phyloP scores from a whole-genome alignment of 805 yeast genomes.

The Torulaspora delbrueckii region DNA sequence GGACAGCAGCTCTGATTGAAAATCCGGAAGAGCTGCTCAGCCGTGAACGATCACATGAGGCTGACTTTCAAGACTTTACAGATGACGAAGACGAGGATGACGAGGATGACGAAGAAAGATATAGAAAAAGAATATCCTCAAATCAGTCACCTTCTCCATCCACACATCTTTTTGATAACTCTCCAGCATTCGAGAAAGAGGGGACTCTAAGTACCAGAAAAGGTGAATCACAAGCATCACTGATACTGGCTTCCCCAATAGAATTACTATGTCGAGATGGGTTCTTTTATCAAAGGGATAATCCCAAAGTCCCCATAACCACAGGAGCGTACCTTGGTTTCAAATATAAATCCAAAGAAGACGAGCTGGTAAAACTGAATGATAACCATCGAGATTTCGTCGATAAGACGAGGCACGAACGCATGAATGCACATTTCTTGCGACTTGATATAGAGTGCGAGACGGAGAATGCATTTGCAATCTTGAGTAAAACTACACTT shows the following conservation, averaged over 20 bases:
- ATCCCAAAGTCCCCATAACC: slow-evolving; percentile 29
- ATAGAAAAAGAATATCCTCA: slow-evolving; percentile 14
- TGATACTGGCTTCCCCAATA: slow-evolving; percentile 28
- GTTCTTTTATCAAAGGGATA: slow-evolving; percentile 28
- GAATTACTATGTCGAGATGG: slow-evolving; percentile 33
- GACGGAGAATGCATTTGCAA: slow-evolving; percentile 26
- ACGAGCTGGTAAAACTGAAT: slow-evolving; percentile 24
- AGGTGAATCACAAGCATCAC: slow-evolving; percentile 14
- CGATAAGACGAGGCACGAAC: slow-evolving; percentile 23
- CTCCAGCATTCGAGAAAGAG: slow-evolving; percentile 1
- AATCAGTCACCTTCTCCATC: background rate
- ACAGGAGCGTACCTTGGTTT: slow-evolving; percentile 31
- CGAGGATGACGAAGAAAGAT: slow-evolving; percentile 12
- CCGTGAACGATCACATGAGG: slow-evolving; percentile 13
- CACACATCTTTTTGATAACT: background rate
- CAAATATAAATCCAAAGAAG: slow-evolving; percentile 31
- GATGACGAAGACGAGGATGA: slow-evolving; percentile 10
- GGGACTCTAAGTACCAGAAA: background rate
- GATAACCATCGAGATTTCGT: slow-evolving; percentile 20
- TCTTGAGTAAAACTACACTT: slow-evolving; percentile 28
- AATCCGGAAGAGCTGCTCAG: slow-evolving; percentile 1
- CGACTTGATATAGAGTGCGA: slow-evolving; percentile 29
- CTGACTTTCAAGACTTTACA: slow-evolving; percentile 23
- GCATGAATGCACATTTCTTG: slow-evolving; percentile 30
- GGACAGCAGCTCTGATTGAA: background rate